Conservation (phyloP, 106 monocot species). For the Dioscorea dumetorum region DNA sequence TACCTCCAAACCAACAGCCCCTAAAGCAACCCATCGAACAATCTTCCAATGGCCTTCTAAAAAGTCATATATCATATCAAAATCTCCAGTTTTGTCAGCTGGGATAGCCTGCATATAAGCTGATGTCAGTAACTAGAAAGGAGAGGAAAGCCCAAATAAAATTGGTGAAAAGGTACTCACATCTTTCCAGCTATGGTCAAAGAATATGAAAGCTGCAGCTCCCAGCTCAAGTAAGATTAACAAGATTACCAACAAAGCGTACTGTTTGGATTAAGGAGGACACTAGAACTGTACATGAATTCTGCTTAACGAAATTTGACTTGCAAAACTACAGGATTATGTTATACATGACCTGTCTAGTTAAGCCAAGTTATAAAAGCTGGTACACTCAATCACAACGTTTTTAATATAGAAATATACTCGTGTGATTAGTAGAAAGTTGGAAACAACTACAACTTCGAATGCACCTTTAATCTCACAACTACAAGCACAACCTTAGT, state of each 20-base stretch:
- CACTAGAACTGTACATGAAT: too few relatives aligned
- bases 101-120: conserved; percentile 53
- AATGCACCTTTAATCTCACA: too few relatives aligned
- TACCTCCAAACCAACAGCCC: conserved; percentile 76
- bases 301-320: too few relatives aligned
- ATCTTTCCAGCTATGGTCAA: conserved; percentile 86
- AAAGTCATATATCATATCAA: conserved; percentile 80
- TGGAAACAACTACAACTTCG: too few relatives aligned
- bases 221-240: conserved; percentile 76
- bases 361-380: too few relatives aligned
- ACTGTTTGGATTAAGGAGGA: conserved; percentile 65
- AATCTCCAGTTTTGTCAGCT: conserved; percentile 82
- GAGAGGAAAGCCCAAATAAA: not conserved
- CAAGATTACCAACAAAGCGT: conserved; percentile 71
- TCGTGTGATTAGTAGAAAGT: too few relatives aligned
- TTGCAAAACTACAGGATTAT: too few relatives aligned
- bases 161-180: conserved; percentile 28
- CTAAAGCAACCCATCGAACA: conserved; percentile 77
- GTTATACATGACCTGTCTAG: too few relatives aligned
- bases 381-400: too few relatives aligned
- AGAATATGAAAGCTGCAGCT: conserved; percentile 89
- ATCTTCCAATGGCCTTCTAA: conserved; percentile 81
- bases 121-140: not conserved
- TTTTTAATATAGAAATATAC: too few relatives aligned
- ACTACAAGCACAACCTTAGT: too few relatives aligned